These are phyloP conservation scores for Colletotrichum sp. DNA, from an alignment of 2,329 filamentous ascomycete species.

Conservation along the genomic window DNA sequence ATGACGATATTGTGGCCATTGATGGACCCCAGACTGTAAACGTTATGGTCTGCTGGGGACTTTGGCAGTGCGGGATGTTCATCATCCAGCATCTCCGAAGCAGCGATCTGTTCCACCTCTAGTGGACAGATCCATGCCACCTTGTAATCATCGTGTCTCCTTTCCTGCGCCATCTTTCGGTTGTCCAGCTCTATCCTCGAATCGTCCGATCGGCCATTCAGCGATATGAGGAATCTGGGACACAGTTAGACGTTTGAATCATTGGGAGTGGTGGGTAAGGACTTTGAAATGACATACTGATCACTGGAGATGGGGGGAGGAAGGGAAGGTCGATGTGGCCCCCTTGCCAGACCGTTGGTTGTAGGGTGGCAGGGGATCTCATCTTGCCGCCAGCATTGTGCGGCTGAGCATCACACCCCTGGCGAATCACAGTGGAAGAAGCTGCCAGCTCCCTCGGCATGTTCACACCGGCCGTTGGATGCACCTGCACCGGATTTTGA, in stretches of 20 bases:
- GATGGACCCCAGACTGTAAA: conserved; percentile 27
- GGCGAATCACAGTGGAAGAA: neutral
- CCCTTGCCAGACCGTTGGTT: too few relatives aligned
- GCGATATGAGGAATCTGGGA: neutral
- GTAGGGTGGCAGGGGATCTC: neutral
- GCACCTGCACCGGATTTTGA: neutral
- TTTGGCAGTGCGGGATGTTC: neutral
- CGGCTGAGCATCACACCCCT: neutral
- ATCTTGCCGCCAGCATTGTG: neutral
- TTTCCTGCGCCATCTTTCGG: neutral
- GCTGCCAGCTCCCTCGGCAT: neutral
- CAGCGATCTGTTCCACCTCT: neutral
- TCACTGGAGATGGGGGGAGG: too few relatives aligned
- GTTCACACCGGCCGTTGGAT: neutral
- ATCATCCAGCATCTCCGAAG: neutral
- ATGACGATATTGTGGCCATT: conserved; percentile 28
- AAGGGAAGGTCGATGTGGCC: too few relatives aligned
- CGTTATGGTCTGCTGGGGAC: conserved; percentile 24
- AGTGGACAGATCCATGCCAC: neutral
- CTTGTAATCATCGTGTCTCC: neutral
- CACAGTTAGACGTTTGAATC: neutral
- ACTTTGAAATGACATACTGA: neutral
- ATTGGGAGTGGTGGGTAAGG: neutral
- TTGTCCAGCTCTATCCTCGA: neutral
- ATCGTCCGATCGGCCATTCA: neutral